Evolutionary conservation across 1,284 basidiomycete genomes (phyloP).

Genomic region (Abortiporus biennis): DNA sequence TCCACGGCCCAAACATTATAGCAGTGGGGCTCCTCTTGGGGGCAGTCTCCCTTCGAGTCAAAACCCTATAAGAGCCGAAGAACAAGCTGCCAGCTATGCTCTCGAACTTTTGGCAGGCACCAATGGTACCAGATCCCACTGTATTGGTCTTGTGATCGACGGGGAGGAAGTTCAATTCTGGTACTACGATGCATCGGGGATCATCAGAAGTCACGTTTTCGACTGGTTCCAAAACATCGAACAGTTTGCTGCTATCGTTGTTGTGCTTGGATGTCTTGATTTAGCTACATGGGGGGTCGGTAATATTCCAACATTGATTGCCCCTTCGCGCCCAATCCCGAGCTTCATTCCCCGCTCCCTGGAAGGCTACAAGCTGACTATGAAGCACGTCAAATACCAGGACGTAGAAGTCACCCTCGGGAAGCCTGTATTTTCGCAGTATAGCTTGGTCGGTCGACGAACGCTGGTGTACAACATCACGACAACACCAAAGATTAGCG

Average conservation of each 20-base stretch:
- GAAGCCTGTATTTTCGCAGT: slow-evolving; percentile 1
- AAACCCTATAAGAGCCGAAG: too few relatives aligned
- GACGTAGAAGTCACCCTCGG: slow-evolving; percentile 1
- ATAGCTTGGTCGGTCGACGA: slow-evolving; percentile 2
- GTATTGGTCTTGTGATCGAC: background rate
- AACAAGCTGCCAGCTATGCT: too few relatives aligned
- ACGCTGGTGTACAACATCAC: slow-evolving; percentile 3
- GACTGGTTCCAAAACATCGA: slow-evolving; percentile 4
- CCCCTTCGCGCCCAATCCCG: background rate
- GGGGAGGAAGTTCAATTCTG: background rate
- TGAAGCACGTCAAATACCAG: background rate
- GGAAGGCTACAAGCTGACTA: background rate
- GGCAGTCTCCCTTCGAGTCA: too few relatives aligned
- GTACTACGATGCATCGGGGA: slow-evolving; percentile 7
- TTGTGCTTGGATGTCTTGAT: slow-evolving; percentile 1
- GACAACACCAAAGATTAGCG: background rate
- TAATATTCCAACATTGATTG: background rate
- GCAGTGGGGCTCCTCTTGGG: too few relatives aligned
- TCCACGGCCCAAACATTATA: too few relatives aligned
- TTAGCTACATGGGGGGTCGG: background rate
- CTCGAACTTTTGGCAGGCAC: background rate
- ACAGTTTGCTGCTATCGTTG: slow-evolving; percentile 5
- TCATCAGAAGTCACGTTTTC: background rate
- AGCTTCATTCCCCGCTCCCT: background rate
- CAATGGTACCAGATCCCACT: background rate